These are phyloP conservation scores for Aureobasidium leucospermi DNA, from an alignment of 2,329 filamentous ascomycete species.

Conservation along the genomic window DNA sequence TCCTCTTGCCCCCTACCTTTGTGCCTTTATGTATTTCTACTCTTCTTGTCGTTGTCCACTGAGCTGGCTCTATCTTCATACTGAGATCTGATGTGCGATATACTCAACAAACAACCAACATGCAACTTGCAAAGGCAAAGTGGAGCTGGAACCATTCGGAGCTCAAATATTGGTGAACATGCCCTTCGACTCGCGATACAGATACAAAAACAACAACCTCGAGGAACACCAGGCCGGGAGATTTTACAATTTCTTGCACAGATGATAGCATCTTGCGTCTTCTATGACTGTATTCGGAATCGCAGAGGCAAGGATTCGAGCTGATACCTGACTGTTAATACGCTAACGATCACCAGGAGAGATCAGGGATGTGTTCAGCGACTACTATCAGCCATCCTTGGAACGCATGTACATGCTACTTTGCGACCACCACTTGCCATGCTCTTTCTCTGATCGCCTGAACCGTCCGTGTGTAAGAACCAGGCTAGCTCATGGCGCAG, in stretches of 20 bases:
- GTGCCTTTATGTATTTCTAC: not conserved
- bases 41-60: not conserved
- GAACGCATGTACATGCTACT: constrained; percentile 32
- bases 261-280: not conserved
- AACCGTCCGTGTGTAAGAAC: not conserved
- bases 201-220: not conserved
- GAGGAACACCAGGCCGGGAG: not conserved
- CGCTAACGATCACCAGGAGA: constrained; percentile 15
- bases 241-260: not conserved
- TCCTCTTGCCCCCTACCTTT: not conserved
- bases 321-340: no score
- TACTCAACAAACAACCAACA: not conserved
- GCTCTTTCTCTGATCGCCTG: not conserved
- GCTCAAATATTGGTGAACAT: not conserved
- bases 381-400: constrained; percentile 29
- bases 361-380: constrained; percentile 25
- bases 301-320: not conserved
- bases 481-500: not conserved
- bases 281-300: not conserved
- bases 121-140: not conserved
- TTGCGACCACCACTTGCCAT: constrained; percentile 26
- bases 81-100: not conserved
- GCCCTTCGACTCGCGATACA: constrained; percentile 4
- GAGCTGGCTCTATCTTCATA: not conserved
- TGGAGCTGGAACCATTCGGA: not conserved